Evolutionary conservation across 1,284 basidiomycete species (phyloP), one percentile per base, ranked within the genome.

Genomic region (Cryptococcus floricola): DNA sequence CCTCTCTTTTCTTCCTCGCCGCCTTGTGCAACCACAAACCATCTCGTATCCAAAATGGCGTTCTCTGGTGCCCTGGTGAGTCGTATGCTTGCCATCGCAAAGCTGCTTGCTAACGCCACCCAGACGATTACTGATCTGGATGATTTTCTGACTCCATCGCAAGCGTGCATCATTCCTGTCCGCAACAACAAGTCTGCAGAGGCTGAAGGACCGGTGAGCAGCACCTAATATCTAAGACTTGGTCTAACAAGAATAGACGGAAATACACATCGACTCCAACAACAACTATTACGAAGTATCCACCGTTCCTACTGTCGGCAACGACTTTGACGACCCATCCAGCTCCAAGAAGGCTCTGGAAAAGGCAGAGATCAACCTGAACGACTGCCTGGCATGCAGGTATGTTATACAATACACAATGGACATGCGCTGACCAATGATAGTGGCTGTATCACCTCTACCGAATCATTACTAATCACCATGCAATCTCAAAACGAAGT

Each of bases 141-240:
- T 76, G 96, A 98, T 79, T 99, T 95, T 75, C 89, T 99, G 49
- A 91, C 92, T 0, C 96, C 96, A 3, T 91, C 93, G 1, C 95
- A 98, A 79, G 88, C 89, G 43, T 99, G 96, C 77, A 98, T 98
- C 77, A 98, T 98, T 71, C 95, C 96, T 2, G 91, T 98, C 23
- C 54, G 74, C 52, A 57, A 57, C 27, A 61, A 58, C 9, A 64
- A 60, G 44, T 53, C 56, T 1, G 66, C 57, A 1, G 56, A 59
- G 44, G 62, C 63, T 18, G 56, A 63, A 28, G 64, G 65, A 18
- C 58, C 61, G 10, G 66, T 67, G 37, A 53, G 66, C 58, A 5
- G 5, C 39, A 38, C 16, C 6, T n/a, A 9, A 8, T 6, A 19
- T 39, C 23, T 23, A 8, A 19, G 28, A 10, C n/a, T 18, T 23